Evolutionary conservation across 2,329 filamentous ascomycete species (phyloP), one percentile per base, ranked within the genome.

Genomic region (Fusarium odoratissimum): DNA sequence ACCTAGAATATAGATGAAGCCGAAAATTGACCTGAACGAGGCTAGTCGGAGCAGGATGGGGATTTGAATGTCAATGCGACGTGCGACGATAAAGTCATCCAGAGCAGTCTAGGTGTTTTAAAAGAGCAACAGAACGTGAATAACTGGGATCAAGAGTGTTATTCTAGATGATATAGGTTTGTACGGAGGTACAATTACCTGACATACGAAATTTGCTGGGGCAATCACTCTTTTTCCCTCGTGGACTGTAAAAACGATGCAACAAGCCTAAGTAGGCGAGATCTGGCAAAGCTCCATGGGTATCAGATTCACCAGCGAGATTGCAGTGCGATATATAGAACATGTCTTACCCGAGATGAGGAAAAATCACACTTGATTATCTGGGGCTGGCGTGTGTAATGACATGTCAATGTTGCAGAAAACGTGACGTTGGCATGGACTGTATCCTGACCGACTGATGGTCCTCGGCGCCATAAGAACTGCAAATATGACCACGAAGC

Each of bases 331-430:
- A 70, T 70, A 59, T 56, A 51, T 49, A 60, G 56, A 33, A 72
- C 42, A 31, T 71, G 40, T 55, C 48, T 33, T 60, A 71, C 33
- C 60, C 70, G 69, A 72, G 55, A 73, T 73, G 61, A 64, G 40
- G 48, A 60, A 62, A 46, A 67, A 60, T 38, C 45, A 40, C 25
- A 41, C 54, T 60, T 56, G 56, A 28, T 40, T 55, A 23, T 30
- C 41, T 33, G 35, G 49, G 33, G 56, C 66, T 73, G 58, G 61
- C 30, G 11, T 56, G 62, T 73, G 66, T 61, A 65, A 67, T 73
- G 54, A 51, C 62, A 45, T 71, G 66, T 67, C 44, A 49, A 58
- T 46, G 41, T 56, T 54, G 60, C 45, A 35, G 33, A 38, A 60
- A 30, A 58, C 33, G 40, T 40, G 40, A 45, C 38, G 31, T 28